Conservation (phyloP, 768 basidiomycete genomes). For the Tylopilus intermedius region DNA sequence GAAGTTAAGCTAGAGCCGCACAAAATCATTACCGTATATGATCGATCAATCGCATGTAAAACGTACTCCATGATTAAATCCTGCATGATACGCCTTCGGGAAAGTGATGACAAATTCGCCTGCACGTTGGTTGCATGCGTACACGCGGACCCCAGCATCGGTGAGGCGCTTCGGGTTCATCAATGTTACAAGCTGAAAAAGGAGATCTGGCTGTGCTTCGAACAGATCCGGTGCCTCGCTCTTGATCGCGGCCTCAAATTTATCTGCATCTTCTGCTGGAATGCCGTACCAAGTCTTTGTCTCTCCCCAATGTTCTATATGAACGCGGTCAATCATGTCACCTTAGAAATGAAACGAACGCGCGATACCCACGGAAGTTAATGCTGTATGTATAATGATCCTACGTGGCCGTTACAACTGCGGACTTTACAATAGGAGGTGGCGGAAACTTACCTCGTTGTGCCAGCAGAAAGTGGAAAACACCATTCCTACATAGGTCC, state of each 20-base stretch:
- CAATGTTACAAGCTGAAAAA: conserved; percentile 95
- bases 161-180: conserved; percentile 90
- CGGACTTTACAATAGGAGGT: conserved; percentile 15
- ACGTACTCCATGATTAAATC: conserved; percentile 96
- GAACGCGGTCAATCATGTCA: conserved; percentile 24
- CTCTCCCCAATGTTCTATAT: conserved; percentile 97
- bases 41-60: conserved; percentile 24
- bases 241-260: conserved; percentile 94
- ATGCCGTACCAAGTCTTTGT: conserved; percentile 99
- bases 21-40: conserved; percentile 20
- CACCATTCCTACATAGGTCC: conserved; percentile 99
- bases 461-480: conserved; percentile 99
- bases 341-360: conserved; percentile 14
- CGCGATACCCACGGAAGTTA: conserved; percentile 69
- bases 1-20: conserved; percentile 75
- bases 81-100: conserved; percentile 96
- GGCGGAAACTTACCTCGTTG: conserved; percentile 66
- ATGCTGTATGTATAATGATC: conserved; percentile 98
- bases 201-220: conserved; percentile 92
- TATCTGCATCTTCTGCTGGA: conserved; percentile 90
- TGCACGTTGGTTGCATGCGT: conserved; percentile 92
- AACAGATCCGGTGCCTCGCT: conserved; percentile 96
- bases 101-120: conserved; percentile 98
- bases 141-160: conserved; percentile 87
- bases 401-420: conserved; percentile 37